phyloP scores from a whole-genome alignment of 352 stramenopile genomes.

The Phytophthora boehmeriae region DNA sequence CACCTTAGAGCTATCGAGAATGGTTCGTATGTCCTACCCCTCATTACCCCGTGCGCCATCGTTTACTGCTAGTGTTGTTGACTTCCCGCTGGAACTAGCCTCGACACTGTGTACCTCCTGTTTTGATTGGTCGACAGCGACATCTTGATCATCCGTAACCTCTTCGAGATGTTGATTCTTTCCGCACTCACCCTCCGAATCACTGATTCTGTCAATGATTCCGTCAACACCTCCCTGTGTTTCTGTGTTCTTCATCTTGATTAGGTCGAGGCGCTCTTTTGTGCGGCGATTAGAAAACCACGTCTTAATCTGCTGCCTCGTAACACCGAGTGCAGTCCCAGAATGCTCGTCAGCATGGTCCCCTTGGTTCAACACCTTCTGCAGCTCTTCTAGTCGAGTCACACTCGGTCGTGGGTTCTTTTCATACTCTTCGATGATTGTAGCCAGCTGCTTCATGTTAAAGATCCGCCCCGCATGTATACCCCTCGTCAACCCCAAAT shows the following conservation, averaged over 20 bases:
- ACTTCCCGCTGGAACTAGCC: slow-evolving; percentile 8
- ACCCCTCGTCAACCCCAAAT: slow-evolving; percentile 21
- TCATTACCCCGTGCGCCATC: slow-evolving; percentile 24
- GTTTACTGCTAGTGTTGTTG: slow-evolving; percentile 27
- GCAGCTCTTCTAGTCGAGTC: slow-evolving; percentile 69
- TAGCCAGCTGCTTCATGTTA: slow-evolving; percentile 86
- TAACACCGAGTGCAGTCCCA: slow-evolving; percentile 51
- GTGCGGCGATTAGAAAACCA: slow-evolving; percentile 86
- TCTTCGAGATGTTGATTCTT: slow-evolving; percentile 14
- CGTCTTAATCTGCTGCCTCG: slow-evolving; percentile 83
- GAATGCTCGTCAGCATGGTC: slow-evolving; percentile 71
- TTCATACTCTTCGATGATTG: slow-evolving; percentile 87
- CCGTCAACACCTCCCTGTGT: slow-evolving; percentile 26
- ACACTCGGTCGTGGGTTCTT: slow-evolving; percentile 75
- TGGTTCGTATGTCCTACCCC: slow-evolving; percentile 20
- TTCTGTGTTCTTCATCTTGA: slow-evolving; percentile 81
- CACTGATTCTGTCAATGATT: slow-evolving; percentile 23
- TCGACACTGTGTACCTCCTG: slow-evolving; percentile 23
- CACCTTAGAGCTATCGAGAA: slow-evolving; percentile 32
- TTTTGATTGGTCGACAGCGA: slow-evolving; percentile 12
- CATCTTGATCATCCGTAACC: slow-evolving; percentile 7
- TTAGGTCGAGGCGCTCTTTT: slow-evolving; percentile 79
- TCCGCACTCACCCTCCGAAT: slow-evolving; percentile 42
- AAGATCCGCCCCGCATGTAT: slow-evolving; percentile 74
- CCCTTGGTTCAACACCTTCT: slow-evolving; percentile 73